Conservation (phyloP, 352 stramenopile species). For the Phytopythium helicoides region DNA sequence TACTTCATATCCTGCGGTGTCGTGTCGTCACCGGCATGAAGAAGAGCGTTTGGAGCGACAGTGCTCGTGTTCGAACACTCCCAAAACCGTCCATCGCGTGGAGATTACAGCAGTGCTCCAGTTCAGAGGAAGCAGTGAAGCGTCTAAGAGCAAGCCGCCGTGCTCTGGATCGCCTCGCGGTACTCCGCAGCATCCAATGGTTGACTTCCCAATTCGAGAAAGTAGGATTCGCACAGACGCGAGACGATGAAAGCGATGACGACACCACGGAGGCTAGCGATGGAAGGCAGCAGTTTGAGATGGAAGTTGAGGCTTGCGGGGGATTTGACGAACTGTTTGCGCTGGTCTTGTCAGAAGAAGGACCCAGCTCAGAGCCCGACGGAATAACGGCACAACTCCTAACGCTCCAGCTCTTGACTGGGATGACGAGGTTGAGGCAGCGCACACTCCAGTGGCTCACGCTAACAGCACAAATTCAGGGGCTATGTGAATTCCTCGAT, state of each 20-base stretch:
- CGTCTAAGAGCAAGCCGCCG: constrained; percentile 24
- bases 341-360: constrained; percentile 18
- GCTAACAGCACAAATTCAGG: constrained; percentile 15
- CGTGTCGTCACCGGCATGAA: constrained; percentile 45
- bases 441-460: constrained; percentile 26
- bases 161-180: constrained; percentile 14
- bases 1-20: constrained; percentile 52
- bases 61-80: constrained; percentile 47
- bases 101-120: constrained; percentile 49
- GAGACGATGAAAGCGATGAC: constrained; percentile 17
- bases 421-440: constrained; percentile 20
- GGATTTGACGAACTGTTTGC: constrained; percentile 26
- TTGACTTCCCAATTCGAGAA: constrained; percentile 44
- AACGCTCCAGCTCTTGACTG: constrained; percentile 25
- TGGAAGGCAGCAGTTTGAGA: constrained; percentile 23
- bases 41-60: constrained; percentile 51
- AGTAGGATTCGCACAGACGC: constrained; percentile 13
- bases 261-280: constrained; percentile 3
- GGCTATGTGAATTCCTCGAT: constrained; percentile 21
- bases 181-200: constrained; percentile 50
- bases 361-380: no score
- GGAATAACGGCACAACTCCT: constrained; percentile 15
- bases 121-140: constrained; percentile 40
- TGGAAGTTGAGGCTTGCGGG: constrained; percentile 21
- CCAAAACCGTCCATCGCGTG: constrained; percentile 52